Evolutionary conservation across 2,329 filamentous ascomycete species (phyloP), one percentile per base, ranked within the genome.

Genomic region (Colletotrichum orbiculare): DNA sequence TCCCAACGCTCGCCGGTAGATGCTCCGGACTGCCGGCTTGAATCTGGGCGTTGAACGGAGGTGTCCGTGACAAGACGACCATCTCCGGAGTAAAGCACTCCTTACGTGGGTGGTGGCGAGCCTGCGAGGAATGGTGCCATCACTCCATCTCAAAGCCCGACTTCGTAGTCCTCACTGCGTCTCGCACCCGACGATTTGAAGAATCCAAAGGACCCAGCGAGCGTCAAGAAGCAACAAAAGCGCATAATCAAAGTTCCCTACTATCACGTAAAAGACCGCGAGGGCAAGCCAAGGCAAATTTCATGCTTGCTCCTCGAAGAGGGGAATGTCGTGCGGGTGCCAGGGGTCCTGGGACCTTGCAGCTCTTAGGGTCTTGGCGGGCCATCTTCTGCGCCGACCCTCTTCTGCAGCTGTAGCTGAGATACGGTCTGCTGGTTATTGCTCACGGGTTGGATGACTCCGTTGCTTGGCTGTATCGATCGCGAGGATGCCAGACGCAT

Each of bases 291-390:
- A 33, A 25, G 25, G 25, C 25, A 25, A 25, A 5, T 25, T 25
- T 13, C 53, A 38, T 38, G 4, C 25, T 45, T 55, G 53, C 34
- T 46, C 47, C 38, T 45, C 17, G 10, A 47, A 55, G 46, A 45
- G 53, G 46, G 42, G 53, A 55, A 55, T 46, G 35, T 13, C 11
- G 13, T 38, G 41, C 9, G 42, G 33, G 33, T 25, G 33, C 53
- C 35, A 42, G 34, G 53, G 55, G 10, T 6, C 17, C 38, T 25
- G n/a, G 34, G 54, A n/a, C 33, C 54, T 39, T 48, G 54, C 54
- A 56, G 54, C 43, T 47, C 43, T 33, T 56, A 34, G 54, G 37
- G 10, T 50, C 55, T 58, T 58, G 55, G 55, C 55, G 50, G 55
- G 55, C 42, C 43, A 25, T n/a, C 4, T 45, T 46, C 43, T 46